Evolutionary conservation across 2,329 filamentous ascomycete genomes (phyloP).

Genomic region (Metarhizium anisopliae): DNA sequence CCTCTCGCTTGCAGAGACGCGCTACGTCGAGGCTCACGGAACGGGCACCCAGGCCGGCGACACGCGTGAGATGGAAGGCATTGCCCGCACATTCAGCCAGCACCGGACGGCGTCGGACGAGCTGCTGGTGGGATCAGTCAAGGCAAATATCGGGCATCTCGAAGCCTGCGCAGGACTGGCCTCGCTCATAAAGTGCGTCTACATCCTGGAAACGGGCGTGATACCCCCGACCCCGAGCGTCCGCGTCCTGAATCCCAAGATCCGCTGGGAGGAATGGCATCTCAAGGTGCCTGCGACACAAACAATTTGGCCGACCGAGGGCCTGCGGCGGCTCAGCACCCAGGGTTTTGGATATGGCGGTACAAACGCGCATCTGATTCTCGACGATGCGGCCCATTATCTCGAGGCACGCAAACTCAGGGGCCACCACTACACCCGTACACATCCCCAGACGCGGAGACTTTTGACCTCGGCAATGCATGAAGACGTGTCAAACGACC

Average conservation of each 20-base stretch:
- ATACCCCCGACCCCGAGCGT: conserved; percentile 16
- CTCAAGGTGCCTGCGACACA: conserved; percentile 5
- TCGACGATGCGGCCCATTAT: conserved; percentile 11
- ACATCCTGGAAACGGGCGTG: conserved; percentile 14
- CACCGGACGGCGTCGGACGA: conserved; percentile 1
- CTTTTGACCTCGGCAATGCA: background rate
- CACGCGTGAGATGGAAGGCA: conserved; percentile 17
- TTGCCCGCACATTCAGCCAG: conserved; percentile 9
- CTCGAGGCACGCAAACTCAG: background rate
- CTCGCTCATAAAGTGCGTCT: conserved; percentile 15
- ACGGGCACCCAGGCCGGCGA: conserved; percentile 26
- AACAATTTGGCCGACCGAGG: conserved; percentile 5
- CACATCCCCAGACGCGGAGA: background rate
- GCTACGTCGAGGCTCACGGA: conserved; percentile 31
- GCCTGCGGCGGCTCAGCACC: conserved; percentile 15
- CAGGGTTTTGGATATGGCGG: conserved; percentile 30
- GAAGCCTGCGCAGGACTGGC: conserved; percentile 15
- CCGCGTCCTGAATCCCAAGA: conserved; percentile 13
- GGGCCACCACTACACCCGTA: background rate
- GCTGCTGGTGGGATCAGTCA: conserved; percentile 17
- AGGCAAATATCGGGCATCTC: conserved; percentile 17
- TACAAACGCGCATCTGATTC: conserved; percentile 23
- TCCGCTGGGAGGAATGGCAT: conserved; percentile 12
- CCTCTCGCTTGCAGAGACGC: conserved; percentile 10
- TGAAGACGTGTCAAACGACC: conserved; percentile 1